Base-by-base conservation (phyloP, 176 grass and related monocot species). In the Hsuehochloa calcarea region DNA sequence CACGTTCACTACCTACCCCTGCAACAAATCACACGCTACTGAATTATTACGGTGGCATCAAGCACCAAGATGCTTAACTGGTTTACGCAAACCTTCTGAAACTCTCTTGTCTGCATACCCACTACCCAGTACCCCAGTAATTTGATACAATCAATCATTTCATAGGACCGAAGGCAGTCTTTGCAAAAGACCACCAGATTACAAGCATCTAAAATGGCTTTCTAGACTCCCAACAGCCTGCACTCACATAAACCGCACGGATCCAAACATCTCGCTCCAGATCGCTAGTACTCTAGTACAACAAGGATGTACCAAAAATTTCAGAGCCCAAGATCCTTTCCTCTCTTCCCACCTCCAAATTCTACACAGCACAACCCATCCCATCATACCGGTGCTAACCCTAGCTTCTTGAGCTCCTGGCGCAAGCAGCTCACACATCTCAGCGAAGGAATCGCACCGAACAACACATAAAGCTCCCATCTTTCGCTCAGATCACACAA, bases 131-230 rank as follows among this genome's bases (percentile, higher is more conserved):
- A 66, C 25, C 23, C 3, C 5, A 20, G 37, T 40, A 2, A 61
- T 67, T 85, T 0, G 22, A 61, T 47, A 74, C 59, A 31, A 56
- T 22, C 25, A 78, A 78, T 45, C 75, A 75, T 80, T 80, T 68
- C 41, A 84, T 25, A 26, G 15, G 62, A 63, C 40, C 31, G 51
- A 51, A 62, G 5, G 5, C 47, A 34, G 40, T 44, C 66, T 62
- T 51, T 29, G 61, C 65, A 43, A 40, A 72, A 58, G 39, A 50
- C 45, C 13, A 72, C 46, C 5, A 1, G 70, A 75, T 87, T 47
- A 88, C 63, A 88, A 82, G 10, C 49, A 82, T 82, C 66, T 74
- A 39, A 50, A 16, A 87, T 0, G n/a, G 46, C 47, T 73, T 83
- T 74, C n/a, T 38, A 52, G 40, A 35, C 8, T 62, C 68, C 74